Evolutionary conservation across 2,329 filamentous ascomycete genomes (phyloP).

Genomic region (Colletotrichum noveboracense): DNA sequence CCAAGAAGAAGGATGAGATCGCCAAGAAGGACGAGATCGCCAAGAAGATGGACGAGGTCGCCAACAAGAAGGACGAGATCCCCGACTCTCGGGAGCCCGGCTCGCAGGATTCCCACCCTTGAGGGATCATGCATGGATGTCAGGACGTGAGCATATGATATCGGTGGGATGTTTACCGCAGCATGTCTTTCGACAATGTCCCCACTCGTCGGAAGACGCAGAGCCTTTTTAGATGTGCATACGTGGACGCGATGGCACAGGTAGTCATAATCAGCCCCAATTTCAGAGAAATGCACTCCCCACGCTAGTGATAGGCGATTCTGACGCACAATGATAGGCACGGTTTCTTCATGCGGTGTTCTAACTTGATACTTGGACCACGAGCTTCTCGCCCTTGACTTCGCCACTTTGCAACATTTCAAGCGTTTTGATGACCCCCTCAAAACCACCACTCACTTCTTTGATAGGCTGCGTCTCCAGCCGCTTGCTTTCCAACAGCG

Average conservation of each 20-base stretch:
- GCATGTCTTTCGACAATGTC: neutral
- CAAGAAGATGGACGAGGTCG: neutral
- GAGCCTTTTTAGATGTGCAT: neutral
- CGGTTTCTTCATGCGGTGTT: neutral
- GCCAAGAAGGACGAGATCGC: too few relatives aligned
- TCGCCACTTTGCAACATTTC: neutral
- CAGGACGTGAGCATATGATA: neutral
- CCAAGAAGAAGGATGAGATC: neutral
- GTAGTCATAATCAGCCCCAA: neutral
- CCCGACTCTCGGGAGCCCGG: neutral
- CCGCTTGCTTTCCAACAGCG: neutral
- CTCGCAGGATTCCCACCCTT: neutral
- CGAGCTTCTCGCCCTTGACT: neutral
- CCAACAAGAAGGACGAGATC: neutral
- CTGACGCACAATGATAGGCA: neutral
- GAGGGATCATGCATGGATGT: neutral
- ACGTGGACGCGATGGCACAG: neutral
- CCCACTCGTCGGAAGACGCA: neutral
- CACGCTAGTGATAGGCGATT: neutral
- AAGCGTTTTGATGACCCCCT: neutral
- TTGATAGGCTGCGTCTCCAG: neutral
- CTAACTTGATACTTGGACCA: neutral
- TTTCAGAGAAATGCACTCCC: fast-evolving
- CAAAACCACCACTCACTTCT: neutral
- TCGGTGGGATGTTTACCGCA: neutral